Base-by-base conservation (phyloP, 768 basidiomycete genomes). In the Termitomyces sp. region DNA sequence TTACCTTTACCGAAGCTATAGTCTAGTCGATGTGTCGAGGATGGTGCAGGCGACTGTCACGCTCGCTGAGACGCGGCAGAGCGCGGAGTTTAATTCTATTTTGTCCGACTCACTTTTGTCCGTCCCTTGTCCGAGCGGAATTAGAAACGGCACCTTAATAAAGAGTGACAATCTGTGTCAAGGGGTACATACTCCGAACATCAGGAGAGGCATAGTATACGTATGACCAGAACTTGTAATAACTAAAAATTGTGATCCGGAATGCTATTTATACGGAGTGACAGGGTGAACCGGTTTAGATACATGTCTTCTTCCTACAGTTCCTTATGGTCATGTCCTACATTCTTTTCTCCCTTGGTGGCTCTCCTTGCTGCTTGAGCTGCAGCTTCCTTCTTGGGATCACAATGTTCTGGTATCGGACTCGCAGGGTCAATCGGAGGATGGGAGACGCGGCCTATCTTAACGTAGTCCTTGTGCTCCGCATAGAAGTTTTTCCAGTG, bases 401-500 rank as follows among this genome's bases (percentile, higher is more conserved):
- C 78, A 67, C 91, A 93, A 58, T 85, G 87, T 61, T 81, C 83
- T 20, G 86, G 90, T 63, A 88, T 78, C n/a, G 89, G 86, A 62
- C 79, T 86, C 29, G 74, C 68, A 44, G 89, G 90, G 72, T 93
- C 88, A 68, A 91, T 90, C 31, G 90, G 84, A 45, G 75, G 80
- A 67, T 92, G 91, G 4, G 77, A 72, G 22, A 97, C 90, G 56
- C 73, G 83, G 22, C 94, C 94, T 42, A 92, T 83, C 66, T 87
- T 87, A 54, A 66, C 64, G 70, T 98, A 98, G 59, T 83, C 81
- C 65, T 90, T 85, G 70, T 93, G 90, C 9, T 90, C 82, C 0
- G 77, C 72, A 66, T 94, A 98, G 77, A 95, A 98, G 29, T 81
- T 77, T 73, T 94, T 95, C 95, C 95, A 98, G 62, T 94, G 86